Conservation (phyloP, 176 grass and related monocot genomes). For the Triticum aestivum region IWGSC_CS_RefSeq_v2.1 NC_057801.1:194061204-194061703, state of each 20-base stretch:
- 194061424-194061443: conserved; percentile 74
- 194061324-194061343: conserved; percentile 67
- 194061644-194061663: conserved; percentile 73
- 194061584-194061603: conserved; percentile 56
- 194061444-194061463: conserved; percentile 78
- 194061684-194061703: conserved; percentile 76
- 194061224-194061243: conserved; percentile 48
- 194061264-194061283: conserved; percentile 10
- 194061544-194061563: conserved; percentile 67
- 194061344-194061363: conserved; percentile 92
- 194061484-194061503: conserved; percentile 79
- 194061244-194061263: conserved; percentile 21
- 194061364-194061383: conserved; percentile 75
- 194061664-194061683: conserved; percentile 62
- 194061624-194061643: conserved; percentile 52
- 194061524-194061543: conserved; percentile 84
- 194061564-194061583: conserved; percentile 76
- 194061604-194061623: conserved; percentile 64
- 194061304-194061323: conserved; percentile 74
- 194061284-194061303: conserved; percentile 64
- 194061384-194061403: conserved; percentile 64
- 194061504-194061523: conserved; percentile 95
- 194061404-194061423: conserved; percentile 75
- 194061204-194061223: conserved; percentile 72
- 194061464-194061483: conserved; percentile 78